Conservation (phyloP, 2,329 filamentous ascomycete genomes). For the Blastomyces parvus region DNA sequence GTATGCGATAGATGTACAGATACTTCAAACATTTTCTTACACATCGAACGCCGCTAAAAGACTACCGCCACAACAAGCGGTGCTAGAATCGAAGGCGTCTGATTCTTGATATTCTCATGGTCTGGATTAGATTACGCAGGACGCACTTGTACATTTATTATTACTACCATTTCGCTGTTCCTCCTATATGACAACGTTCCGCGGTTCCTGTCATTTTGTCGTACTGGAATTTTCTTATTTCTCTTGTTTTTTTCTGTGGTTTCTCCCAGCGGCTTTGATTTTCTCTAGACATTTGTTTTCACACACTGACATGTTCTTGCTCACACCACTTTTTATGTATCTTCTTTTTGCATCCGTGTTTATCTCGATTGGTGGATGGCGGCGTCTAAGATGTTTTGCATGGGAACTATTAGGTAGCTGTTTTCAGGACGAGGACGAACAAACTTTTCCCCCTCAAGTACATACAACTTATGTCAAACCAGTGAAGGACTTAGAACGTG, state of each 20-base stretch:
- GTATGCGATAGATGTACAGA: constrained; percentile 1
- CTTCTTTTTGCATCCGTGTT: neutral
- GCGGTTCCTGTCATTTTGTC: neutral
- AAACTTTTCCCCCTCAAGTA: neutral
- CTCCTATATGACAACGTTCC: neutral
- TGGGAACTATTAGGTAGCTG: neutral
- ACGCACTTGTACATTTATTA: neutral
- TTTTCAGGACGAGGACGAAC: neutral
- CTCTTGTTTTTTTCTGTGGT: no score
- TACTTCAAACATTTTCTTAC: constrained; percentile 4
- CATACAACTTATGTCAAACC: neutral
- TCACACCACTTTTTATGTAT: neutral
- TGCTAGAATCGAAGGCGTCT: neutral
- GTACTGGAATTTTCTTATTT: neutral
- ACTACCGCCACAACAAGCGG: neutral
- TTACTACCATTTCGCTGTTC: neutral
- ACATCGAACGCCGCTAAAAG: neutral
- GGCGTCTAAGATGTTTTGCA: constrained; percentile 4
- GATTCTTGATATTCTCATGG: neutral
- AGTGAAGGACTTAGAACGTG: no score
- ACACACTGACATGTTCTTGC: neutral
- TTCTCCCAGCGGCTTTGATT: neutral
- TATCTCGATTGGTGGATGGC: neutral
- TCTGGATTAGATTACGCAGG: neutral
- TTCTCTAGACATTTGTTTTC: neutral